Evolutionary conservation across 495 filamentous ascomycete genomes (phyloP).

Genomic region (Podospora pseudopauciseta): DNA sequence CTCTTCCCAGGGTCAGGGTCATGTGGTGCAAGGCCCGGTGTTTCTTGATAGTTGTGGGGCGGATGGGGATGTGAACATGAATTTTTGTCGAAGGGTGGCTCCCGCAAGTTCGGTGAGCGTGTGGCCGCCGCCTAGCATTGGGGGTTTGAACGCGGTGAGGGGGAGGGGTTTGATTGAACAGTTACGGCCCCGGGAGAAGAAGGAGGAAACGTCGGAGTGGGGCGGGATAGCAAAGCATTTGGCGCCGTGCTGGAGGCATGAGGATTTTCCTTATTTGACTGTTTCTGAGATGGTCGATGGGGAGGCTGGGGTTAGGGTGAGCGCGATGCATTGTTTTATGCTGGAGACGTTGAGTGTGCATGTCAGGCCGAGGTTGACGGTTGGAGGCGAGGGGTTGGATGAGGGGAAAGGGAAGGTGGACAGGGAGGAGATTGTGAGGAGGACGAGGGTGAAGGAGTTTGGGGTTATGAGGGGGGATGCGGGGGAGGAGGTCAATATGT

Average conservation of each 20-base stretch:
- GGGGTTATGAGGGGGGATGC: conserved; percentile 26
- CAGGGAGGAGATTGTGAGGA: not conserved
- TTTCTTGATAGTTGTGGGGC: conserved; percentile 49
- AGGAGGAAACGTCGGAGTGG: not conserved
- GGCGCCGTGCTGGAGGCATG: conserved; percentile 50
- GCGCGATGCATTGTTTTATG: conserved; percentile 52
- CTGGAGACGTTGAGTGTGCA: conserved; percentile 37
- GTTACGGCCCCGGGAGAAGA: not conserved
- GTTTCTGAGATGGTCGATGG: conserved; percentile 53
- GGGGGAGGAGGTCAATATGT: conserved; percentile 43
- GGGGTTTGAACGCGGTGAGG: not conserved
- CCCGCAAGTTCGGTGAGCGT: not conserved
- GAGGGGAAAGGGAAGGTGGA: not conserved
- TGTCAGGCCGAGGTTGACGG: conserved; percentile 24
- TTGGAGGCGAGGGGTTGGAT: conserved; percentile 1
- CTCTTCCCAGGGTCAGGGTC: not conserved
- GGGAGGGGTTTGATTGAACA: not conserved
- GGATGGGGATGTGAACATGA: conserved; percentile 46
- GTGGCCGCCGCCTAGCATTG: not conserved
- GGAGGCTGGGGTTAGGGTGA: conserved; percentile 53
- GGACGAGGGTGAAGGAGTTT: not conserved
- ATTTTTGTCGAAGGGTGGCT: conserved; percentile 37
- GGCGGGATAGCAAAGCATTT: no score
- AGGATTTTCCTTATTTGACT: conserved; percentile 53
- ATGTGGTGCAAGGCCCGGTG: conserved; percentile 46